Evolutionary conservation across 2,329 filamentous ascomycete genomes (phyloP), one percentile per base, ranked within the genome.

Genomic region (Ophiocordyceps robertsii): DNA sequence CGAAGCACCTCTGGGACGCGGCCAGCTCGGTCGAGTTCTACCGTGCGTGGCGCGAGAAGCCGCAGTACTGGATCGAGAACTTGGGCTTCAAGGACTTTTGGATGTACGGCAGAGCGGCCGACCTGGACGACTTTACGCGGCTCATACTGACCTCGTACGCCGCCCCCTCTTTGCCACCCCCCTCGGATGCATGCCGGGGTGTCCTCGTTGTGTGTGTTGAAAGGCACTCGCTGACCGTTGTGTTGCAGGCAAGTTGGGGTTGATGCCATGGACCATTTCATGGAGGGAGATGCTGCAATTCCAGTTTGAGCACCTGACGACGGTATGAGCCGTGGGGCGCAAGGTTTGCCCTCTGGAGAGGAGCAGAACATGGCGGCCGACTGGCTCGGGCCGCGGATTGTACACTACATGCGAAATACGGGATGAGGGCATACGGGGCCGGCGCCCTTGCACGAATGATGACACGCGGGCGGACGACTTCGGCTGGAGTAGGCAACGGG

Each of bases 1-100:
- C 65, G 6, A 54, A 54, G 8, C 58, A 66, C 43, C 59, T 70
- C 16, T 70, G 66, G 67, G 56, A 65, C 14, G 65, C 67, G 1
- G 45, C 50, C 29, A 59, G 58, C 5, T 63, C 66, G 2, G 52
- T 63, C 17, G 57, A 63, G 3, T 70, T 70, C 47, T 68, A 57
- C 49, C 58, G 54, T 2, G 60, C 65, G 3, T 69, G 66, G 67
- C 59, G 62, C n/a, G 58, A 61, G 30, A 64, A 63, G 54, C 62
- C 63, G 9, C 56, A 63, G 39, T 66, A 56, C 39, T 46, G 48
- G 31, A 55, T 66, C 33, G 43, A 51, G n/a, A 51, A 60, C 27
- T 49, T 63, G 46, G 51, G 55, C 38, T 62, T 64, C 37, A 50
- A 56, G 36, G 58, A 63, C 0, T 55, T 65, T 14, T 63, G 62